These are phyloP conservation scores for Erodium maritimum DNA, from an alignment of 345 rosid species.

Conservation along the genomic window DNA sequence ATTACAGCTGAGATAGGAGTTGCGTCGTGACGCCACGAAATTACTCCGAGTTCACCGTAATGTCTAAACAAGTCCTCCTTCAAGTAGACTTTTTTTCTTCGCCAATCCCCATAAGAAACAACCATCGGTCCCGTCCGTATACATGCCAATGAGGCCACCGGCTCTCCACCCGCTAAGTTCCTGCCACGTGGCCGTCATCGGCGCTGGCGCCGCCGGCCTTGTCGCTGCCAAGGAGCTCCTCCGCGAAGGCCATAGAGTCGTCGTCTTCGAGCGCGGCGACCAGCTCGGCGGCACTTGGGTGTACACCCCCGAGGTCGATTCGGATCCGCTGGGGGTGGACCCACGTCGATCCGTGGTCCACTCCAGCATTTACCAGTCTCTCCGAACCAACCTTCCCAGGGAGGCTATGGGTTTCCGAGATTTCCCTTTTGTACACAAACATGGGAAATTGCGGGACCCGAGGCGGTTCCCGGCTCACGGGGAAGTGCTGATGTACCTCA, in stretches of 20 bases:
- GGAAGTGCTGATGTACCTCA: constrained; percentile 55
- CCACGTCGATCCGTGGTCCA: constrained; percentile 44
- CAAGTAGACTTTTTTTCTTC: no score
- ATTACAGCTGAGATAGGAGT: no score
- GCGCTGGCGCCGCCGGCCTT: constrained; percentile 82
- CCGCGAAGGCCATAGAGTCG: constrained; percentile 67
- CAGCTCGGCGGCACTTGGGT: constrained; percentile 77
- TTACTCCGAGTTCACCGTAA: no score
- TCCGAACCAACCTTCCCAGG: constrained; percentile 81
- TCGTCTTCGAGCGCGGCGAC: constrained; percentile 53
- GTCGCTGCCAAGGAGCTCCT: constrained; percentile 66
- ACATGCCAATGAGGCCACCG: not conserved
- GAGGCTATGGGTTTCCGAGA: constrained; percentile 75
- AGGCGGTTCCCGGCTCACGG: constrained; percentile 70
- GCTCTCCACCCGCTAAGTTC: constrained; percentile 1
- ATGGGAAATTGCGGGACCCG: constrained; percentile 29
- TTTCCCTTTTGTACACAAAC: constrained; percentile 41
- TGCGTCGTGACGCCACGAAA: no score
- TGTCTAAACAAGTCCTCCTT: no score
- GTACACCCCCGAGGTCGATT: constrained; percentile 43
- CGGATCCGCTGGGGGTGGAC: constrained; percentile 57
- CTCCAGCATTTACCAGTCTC: constrained; percentile 64
- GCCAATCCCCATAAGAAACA: no score
- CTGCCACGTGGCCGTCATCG: constrained; percentile 67
- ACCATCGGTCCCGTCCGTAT: no score